A percentile compares a stretch with the other conserved stretches of the same genome.
Evolutionary conservation across 805 yeast genomes (phyloP).

Genomic region (Wickerhamiella alocasiicola): DNA sequence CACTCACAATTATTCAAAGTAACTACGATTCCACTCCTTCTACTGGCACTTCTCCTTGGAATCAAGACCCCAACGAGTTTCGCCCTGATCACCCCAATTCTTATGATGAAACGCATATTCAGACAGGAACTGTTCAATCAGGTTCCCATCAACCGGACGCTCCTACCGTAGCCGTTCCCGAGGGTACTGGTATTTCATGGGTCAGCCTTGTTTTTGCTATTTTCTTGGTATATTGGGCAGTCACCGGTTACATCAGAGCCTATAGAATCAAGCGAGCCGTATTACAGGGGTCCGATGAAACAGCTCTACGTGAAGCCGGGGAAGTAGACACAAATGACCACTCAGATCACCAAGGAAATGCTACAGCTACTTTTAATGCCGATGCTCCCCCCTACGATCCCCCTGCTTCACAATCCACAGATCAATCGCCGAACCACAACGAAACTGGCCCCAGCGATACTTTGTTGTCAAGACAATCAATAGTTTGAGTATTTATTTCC

Average conservation of each 20-base stretch:
- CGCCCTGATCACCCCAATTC: constrained; percentile 49
- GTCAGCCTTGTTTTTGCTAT: constrained; percentile 1
- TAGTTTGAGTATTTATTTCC: too few species aligned
- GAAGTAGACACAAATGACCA: too few species aligned
- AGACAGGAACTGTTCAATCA: constrained; percentile 5
- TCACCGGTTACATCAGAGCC: constrained; percentile 5
- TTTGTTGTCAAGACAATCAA: too few species aligned
- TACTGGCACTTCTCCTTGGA: constrained; percentile 22
- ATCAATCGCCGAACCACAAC: too few species aligned
- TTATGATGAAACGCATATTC: constrained; percentile 30
- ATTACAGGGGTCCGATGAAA: too few species aligned
- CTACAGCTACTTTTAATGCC: too few species aligned
- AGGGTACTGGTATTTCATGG: background rate
- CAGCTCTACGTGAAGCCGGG: too few species aligned
- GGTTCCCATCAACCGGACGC: constrained; percentile 3
- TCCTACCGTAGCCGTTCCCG: background rate
- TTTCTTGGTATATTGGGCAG: constrained; percentile 3
- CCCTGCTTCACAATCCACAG: too few species aligned
- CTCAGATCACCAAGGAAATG: too few species aligned
- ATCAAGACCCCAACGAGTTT: constrained; percentile 28
- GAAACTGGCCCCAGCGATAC: too few species aligned
- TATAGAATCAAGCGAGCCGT: constrained; percentile 7
- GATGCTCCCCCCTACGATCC: too few species aligned
- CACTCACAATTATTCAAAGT: constrained; percentile 64
- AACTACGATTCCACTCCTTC: constrained; percentile 47